phyloP scores from a whole-genome alignment of 768 basidiomycete genomes.

The Nidula microcarpa region DNA sequence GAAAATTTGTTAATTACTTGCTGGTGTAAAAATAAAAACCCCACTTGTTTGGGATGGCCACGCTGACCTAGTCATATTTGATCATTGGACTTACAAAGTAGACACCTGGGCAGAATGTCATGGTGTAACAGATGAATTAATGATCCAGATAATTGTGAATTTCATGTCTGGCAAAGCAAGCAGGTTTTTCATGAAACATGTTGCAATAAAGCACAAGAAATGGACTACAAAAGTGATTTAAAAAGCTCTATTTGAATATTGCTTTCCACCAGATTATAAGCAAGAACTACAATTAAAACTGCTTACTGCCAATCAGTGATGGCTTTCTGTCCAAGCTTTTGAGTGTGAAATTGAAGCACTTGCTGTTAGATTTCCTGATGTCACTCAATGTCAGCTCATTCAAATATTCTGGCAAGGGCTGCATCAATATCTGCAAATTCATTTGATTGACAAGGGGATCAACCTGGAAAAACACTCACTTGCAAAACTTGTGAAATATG shows the following conservation, averaged over 20 bases:
- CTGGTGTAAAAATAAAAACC: background rate
- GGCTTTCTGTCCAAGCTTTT: background rate
- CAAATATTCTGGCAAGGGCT: background rate
- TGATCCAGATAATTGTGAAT: background rate
- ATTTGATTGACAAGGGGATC: background rate
- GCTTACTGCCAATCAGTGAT: background rate
- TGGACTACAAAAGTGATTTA: conserved; percentile 1
- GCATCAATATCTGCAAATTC: background rate
- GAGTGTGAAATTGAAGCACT: background rate
- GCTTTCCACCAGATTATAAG: conserved; percentile 7
- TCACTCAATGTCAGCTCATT: background rate
- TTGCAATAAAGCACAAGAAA: background rate
- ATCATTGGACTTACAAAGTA: background rate
- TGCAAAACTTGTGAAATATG: background rate
- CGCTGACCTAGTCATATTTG: background rate
- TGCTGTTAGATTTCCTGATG: background rate
- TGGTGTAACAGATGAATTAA: background rate
- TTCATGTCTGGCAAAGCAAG: conserved; percentile 7
- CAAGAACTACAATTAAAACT: too few species aligned
- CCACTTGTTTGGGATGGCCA: background rate
- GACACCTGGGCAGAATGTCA: background rate
- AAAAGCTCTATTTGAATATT: conserved; percentile 7
- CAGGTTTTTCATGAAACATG: conserved; percentile 7
- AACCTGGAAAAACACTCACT: background rate
- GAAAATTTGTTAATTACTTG: background rate